Evolutionary conservation across 2,329 filamentous ascomycete genomes (phyloP).

Genomic region (Neophaeococcomyces mojaviensis): DNA sequence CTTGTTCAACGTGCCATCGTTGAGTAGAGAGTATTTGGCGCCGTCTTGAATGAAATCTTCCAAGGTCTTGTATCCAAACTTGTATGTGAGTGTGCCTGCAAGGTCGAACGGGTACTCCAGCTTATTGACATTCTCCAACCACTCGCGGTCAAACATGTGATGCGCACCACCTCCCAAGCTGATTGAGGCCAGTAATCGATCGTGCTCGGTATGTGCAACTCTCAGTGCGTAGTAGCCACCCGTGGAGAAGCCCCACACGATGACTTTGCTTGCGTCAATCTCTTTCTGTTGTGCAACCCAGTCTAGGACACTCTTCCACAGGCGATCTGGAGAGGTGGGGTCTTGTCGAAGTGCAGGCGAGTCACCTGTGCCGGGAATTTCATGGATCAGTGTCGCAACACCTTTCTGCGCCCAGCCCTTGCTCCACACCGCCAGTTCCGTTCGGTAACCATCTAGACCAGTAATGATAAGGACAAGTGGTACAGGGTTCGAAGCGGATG

Average conservation of each 20-base stretch:
- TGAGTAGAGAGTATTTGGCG: constrained; percentile 46
- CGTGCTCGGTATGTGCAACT: constrained; percentile 49
- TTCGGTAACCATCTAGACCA: constrained; percentile 53
- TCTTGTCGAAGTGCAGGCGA: constrained; percentile 58
- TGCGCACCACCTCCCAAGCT: constrained; percentile 51
- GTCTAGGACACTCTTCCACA: constrained; percentile 48
- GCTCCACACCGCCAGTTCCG: constrained; percentile 34
- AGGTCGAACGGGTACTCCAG: constrained; percentile 56
- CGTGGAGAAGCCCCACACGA: constrained; percentile 50
- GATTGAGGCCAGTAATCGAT: constrained; percentile 45
- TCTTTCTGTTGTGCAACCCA: constrained; percentile 43
- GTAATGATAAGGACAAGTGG: constrained; percentile 51
- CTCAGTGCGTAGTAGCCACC: constrained; percentile 54
- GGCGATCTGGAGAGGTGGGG: constrained; percentile 48
- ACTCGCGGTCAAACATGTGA: constrained; percentile 49
- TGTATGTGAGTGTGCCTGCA: constrained; percentile 43
- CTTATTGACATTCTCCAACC: constrained; percentile 49
- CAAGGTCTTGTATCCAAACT: constrained; percentile 39
- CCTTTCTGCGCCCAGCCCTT: constrained; percentile 30
- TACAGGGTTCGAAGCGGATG: constrained; percentile 35
- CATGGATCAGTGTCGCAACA: constrained; percentile 51
- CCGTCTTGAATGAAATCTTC: constrained; percentile 43
- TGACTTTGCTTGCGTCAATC: constrained; percentile 43
- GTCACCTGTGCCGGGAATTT: constrained; percentile 62
- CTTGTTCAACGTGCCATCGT: constrained; percentile 48